Evolutionary conservation across 345 rosid genomes (phyloP), one percentile per base, ranked within the genome.

Genomic region (Corchorus capsularis): DNA sequence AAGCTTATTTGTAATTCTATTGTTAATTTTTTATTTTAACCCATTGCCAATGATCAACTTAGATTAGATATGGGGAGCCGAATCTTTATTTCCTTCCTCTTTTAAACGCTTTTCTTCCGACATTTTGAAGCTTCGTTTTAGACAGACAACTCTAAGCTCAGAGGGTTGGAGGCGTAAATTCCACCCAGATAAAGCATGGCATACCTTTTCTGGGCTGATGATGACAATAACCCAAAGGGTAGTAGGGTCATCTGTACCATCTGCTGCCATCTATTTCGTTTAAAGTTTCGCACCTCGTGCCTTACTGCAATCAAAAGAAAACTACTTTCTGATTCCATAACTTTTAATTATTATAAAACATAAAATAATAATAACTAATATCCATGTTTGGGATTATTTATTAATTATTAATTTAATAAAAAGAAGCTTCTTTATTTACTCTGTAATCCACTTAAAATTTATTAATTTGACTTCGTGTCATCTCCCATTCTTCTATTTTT

Each of bases 271-370:
- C 16, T 41, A 49, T 19, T 56, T 70, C 2, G 43, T 37, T 53
- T 34, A 27, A 60, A 9, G 20, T 45, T 52, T 56, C 14, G 63
- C 71, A 64, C 63, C 63, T 64, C 63, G 34, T 74, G 54, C 78
- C 71, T 53, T 53, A 22, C 71, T 64, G 63, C 78, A 75, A 52
- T 63, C 63, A 52, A 63, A 75, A 75, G 78, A 63, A 75, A 75
- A 59, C 75, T 19, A 22, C 57, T 60, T 71, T 43, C 43, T 32
- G 19, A 43, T 73, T 73, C 59, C 53, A 1, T 35, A 55, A 52
- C 63, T 54, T 50, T 45, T 27, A 0, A 27, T 27, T 19, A 41
- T 37, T 50, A 34, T 74, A n/a, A 6, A 5, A 73, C n/a, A n/a
- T 45, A 45, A 16, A 66, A 71, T 68, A 61, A 27, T 27, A 27